A percentile compares a stretch with the other conserved stretches of the same genome.
Conservation (phyloP, 75 land plant species). For the Selaginella tamariscina region DNA sequence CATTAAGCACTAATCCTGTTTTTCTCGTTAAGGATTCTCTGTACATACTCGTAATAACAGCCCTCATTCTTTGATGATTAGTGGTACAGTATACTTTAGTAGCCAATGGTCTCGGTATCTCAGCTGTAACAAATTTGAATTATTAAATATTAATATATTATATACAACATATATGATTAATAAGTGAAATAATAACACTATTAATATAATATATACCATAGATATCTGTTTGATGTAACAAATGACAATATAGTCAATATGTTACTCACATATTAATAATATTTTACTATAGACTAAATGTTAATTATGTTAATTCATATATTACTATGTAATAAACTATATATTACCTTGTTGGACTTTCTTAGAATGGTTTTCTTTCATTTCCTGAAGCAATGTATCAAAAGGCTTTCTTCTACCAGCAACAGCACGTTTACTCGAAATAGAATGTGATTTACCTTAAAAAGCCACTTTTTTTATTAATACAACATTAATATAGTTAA, state of each 20-base stretch:
- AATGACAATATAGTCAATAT: too few species aligned
- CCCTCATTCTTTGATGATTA: neutral
- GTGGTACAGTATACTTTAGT: neutral
- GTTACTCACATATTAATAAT: too few species aligned
- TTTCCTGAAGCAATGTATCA: constrained; percentile 26
- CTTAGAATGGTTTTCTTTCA: constrained; percentile 14
- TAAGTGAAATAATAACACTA: neutral
- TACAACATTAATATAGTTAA: too few species aligned
- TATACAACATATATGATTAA: neutral
- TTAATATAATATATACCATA: too few species aligned
- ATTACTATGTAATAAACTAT: too few species aligned
- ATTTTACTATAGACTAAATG: too few species aligned
- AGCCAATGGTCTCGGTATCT: neutral
- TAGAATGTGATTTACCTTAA: constrained; percentile 29
- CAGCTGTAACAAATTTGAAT: neutral
- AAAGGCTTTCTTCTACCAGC: constrained; percentile 19
- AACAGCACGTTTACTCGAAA: constrained; percentile 25
- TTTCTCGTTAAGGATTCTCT: neutral
- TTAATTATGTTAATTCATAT: too few species aligned
- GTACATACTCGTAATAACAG: neutral
- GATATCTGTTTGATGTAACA: too few species aligned
- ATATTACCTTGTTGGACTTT: neutral
- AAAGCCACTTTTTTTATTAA: too few species aligned
- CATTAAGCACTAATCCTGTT: neutral
- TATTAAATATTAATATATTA: too few species aligned